phyloP scores from a whole-genome alignment of 306 rosid genomes.

The Vigna radiata region DNA sequence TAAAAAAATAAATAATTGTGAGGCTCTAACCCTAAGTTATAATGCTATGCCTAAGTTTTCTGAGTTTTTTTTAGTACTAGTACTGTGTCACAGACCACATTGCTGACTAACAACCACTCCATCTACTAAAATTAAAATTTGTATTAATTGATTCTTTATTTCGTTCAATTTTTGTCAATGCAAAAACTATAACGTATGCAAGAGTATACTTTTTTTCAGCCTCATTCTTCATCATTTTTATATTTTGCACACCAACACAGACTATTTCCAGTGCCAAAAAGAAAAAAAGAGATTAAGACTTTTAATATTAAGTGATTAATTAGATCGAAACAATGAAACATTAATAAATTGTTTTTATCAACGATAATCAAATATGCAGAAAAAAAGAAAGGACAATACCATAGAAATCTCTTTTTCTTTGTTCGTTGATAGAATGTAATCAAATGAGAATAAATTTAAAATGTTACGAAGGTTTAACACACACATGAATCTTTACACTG shows the following conservation, averaged over 20 bases:
- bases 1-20: neutral
- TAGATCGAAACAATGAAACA: neutral
- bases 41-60: neutral
- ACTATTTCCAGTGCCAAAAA: neutral
- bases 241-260: neutral
- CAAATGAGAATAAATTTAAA: too few relatives aligned
- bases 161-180: neutral
- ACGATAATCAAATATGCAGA: neutral
- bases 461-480: neutral
- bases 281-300: neutral
- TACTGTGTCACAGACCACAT: neutral
- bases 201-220: neutral
- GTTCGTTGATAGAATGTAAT: too few relatives aligned
- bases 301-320: too few relatives aligned
- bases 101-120: constrained; percentile 15
- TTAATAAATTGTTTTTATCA: too few relatives aligned
- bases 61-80: too few relatives aligned
- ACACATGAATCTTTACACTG: too few relatives aligned
- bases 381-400: neutral
- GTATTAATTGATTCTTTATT: neutral
- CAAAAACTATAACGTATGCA: neutral
- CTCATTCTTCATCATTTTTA: neutral
- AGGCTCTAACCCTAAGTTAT: neutral
- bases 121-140: constrained; percentile 1
- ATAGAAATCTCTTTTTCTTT: too few relatives aligned